Percentiles rank a stretch among this genome's conserved stretches.
phyloP scores from a whole-genome alignment of 1,139 yeast genomes.

The Magnusiomyces clavatus region DNA sequence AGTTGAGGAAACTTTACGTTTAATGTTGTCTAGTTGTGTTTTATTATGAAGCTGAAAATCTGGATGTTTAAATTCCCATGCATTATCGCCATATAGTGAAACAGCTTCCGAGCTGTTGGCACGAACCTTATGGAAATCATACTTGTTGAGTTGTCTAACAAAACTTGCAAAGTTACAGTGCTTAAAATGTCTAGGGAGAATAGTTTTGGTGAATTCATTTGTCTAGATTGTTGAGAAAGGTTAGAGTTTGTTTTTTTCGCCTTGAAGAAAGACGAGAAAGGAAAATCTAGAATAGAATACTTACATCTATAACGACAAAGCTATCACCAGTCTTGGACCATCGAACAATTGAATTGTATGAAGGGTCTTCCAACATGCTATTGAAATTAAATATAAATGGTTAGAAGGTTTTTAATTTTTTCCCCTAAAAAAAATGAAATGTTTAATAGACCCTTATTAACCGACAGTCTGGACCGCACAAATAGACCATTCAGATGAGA shows the following conservation, averaged over 20 bases:
- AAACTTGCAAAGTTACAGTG: constrained; percentile 92
- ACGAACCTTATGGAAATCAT: constrained; percentile 92
- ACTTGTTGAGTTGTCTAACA: constrained; percentile 89
- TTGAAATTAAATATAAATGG: constrained; percentile 32
- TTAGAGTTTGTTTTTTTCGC: background rate
- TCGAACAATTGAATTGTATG: constrained; percentile 61
- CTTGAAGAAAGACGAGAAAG: too few species aligned
- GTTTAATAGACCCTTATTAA: too few species aligned
- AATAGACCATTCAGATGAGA: too few species aligned
- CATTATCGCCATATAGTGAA: constrained; percentile 59
- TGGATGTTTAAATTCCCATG: constrained; percentile 92
- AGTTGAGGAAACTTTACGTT: constrained; percentile 65
- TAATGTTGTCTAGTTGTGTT: constrained; percentile 67
- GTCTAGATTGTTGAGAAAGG: constrained; percentile 33
- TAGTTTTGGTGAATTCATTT: constrained; percentile 76
- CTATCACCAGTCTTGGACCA: constrained; percentile 83
- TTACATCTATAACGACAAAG: constrained; percentile 69
- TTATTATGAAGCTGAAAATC: constrained; percentile 68
- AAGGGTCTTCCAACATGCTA: constrained; percentile 78
- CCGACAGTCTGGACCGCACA: too few species aligned
- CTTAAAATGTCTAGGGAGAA: constrained; percentile 84
- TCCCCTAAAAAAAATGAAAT: background rate
- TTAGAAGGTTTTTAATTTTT: background rate
- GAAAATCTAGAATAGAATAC: constrained; percentile 7
- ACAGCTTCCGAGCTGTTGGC: constrained; percentile 41